Percentiles rank a stretch among this genome's conserved stretches.
Conservation (phyloP, 179 eudicot species). For the Carnegiea gigantea region DNA sequence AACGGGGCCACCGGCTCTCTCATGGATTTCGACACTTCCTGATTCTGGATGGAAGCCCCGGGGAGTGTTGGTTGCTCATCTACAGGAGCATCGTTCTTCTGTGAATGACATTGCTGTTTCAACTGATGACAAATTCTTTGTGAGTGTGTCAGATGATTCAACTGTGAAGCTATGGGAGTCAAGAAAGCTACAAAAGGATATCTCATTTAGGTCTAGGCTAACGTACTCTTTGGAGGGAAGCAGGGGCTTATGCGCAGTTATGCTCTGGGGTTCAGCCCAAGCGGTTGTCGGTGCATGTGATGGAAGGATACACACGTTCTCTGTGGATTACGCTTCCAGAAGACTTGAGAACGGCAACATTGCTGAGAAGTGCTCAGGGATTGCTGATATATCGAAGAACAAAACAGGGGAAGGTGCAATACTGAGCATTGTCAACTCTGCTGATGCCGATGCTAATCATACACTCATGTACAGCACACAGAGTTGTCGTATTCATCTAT, state of each 20-base stretch:
- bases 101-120: conserved; percentile 94
- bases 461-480: conserved; percentile 85
- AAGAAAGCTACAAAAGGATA: conserved; percentile 89
- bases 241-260: conserved; percentile 77
- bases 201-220: conserved; percentile 88
- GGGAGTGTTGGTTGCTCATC: conserved; percentile 97
- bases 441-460: conserved; percentile 57
- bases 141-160: conserved; percentile 97
- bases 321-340: conserved; percentile 81
- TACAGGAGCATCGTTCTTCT: conserved; percentile 94
- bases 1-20: conserved; percentile 50
- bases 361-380: conserved; percentile 86
- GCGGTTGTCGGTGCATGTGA: conserved; percentile 87
- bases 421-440: conserved; percentile 66
- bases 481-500: conserved; percentile 78
- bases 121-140: conserved; percentile 79
- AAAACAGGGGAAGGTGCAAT: conserved; percentile 82
- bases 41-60: conserved; percentile 99
- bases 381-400: conserved; percentile 73
- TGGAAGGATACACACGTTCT: conserved; percentile 80
- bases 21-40: conserved; percentile 60
- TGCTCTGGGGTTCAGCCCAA: conserved; percentile 81
- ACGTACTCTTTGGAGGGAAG: conserved; percentile 89
- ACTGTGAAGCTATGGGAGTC: conserved; percentile 99
- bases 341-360: conserved; percentile 62